These are phyloP conservation scores for Thalassiosira livingstoniorum DNA, from an alignment of 352 stramenopile genomes.

Conservation along the genomic window DNA sequence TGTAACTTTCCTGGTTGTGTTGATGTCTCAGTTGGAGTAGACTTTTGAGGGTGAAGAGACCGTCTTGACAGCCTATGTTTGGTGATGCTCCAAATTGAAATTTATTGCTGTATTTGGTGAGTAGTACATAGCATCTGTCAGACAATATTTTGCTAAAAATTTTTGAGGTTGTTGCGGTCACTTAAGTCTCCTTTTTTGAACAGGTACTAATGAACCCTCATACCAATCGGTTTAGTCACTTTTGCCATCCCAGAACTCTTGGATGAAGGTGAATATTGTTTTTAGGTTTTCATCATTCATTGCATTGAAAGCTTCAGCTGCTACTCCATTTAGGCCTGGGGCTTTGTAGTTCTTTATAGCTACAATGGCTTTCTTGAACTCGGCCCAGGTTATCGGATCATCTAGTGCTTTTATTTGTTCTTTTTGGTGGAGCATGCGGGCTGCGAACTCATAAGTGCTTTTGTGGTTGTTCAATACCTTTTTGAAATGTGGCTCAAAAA, in stretches of 20 bases:
- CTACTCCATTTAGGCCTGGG: background rate
- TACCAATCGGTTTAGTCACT: constrained; percentile 7
- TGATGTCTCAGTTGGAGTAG: constrained; percentile 1
- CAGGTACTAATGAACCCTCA: background rate
- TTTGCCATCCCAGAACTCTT: background rate
- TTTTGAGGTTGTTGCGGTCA: constrained; percentile 31
- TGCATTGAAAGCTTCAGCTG: background rate
- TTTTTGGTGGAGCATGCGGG: background rate
- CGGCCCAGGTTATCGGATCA: background rate
- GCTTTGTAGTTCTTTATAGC: constrained; percentile 8
- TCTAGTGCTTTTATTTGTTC: background rate
- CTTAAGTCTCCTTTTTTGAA: constrained; percentile 12
- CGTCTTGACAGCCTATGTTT: constrained; percentile 17
- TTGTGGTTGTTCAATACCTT: constrained; percentile 7
- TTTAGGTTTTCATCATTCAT: constrained; percentile 11
- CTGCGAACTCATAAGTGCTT: background rate
- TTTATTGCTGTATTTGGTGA: constrained; percentile 20
- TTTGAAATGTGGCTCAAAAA: constrained; percentile 1
- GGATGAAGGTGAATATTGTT: background rate
- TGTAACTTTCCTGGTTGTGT: constrained; percentile 8
- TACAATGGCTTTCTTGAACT: constrained; percentile 9
- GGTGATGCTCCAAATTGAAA: constrained; percentile 10
- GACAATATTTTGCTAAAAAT: constrained; percentile 5
- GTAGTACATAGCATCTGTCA: constrained; percentile 14
- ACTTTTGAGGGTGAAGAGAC: constrained; percentile 10